phyloP scores from a whole-genome alignment of 2,329 filamentous ascomycete species.

The Clonostachys sp. region DNA sequence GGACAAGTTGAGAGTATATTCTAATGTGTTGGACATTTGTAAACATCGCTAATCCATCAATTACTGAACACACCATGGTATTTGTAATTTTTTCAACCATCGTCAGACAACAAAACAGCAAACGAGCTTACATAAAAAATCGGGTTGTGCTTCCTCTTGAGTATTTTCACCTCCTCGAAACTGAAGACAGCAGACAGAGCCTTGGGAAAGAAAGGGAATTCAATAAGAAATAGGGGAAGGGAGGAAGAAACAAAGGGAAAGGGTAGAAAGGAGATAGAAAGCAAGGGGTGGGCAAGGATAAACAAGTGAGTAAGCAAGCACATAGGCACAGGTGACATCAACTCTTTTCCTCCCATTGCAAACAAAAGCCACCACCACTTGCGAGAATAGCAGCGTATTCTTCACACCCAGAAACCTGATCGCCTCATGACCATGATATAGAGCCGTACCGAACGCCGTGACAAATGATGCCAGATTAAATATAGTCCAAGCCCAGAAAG shows the following conservation, averaged over 20 bases:
- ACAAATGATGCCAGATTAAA: slow-evolving; percentile 33
- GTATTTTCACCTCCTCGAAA: too few relatives aligned
- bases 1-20: too few relatives aligned
- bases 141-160: too few relatives aligned
- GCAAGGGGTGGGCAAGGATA: slow-evolving; percentile 4
- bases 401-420: slow-evolving; percentile 21
- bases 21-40: too few relatives aligned
- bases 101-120: background rate
- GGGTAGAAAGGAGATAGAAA: slow-evolving; percentile 6
- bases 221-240: slow-evolving; percentile 4
- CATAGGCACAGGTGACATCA: slow-evolving; percentile 4
- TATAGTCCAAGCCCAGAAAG: slow-evolving; percentile 6
- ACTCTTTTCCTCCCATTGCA: slow-evolving; percentile 21
- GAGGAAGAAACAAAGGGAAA: slow-evolving; percentile 6
- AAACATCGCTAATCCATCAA: too few relatives aligned
- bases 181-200: too few relatives aligned
- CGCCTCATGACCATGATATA: slow-evolving; percentile 35
- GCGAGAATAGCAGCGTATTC: background rate
- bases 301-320: slow-evolving; percentile 8
- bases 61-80: too few relatives aligned
- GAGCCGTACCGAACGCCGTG: slow-evolving; percentile 29
- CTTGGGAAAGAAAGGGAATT: background rate
- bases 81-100: too few relatives aligned
- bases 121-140: background rate
- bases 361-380: slow-evolving; percentile 4